A percentile compares a stretch with the other conserved stretches of the same genome.
These are phyloP conservation scores for Skeletonema costatum DNA, from an alignment of 108 stramenopile genomes.

Conservation along the genomic window DNA sequence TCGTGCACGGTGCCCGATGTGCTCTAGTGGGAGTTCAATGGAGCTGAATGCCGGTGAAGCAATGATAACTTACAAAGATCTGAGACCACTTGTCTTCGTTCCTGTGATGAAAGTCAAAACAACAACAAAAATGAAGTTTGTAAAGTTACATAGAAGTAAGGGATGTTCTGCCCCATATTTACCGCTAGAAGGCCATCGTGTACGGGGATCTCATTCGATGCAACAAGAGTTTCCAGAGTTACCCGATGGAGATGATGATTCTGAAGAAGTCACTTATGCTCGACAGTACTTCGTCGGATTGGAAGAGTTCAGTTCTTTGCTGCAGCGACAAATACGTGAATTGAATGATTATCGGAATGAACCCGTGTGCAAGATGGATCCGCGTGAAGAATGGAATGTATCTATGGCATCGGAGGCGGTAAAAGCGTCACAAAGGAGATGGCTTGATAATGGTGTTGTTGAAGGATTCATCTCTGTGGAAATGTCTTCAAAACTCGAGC, in stretches of 20 bases:
- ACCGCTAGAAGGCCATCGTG: conserved; percentile 34
- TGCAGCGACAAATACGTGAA: conserved; percentile 30
- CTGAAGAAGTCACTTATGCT: conserved; percentile 40
- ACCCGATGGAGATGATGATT: conserved; percentile 39
- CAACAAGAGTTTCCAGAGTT: conserved; percentile 16
- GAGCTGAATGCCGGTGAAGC: conserved; percentile 34
- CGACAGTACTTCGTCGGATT: conserved; percentile 36
- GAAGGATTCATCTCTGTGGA: conserved; percentile 41
- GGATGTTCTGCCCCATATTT: conserved; percentile 66
- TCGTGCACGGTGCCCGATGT: conserved; percentile 41
- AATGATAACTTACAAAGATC: conserved; percentile 53
- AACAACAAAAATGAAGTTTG: conserved; percentile 43
- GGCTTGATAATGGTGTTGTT: conserved; percentile 15
- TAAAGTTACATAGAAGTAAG: conserved; percentile 65
- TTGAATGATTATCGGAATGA: conserved; percentile 25
- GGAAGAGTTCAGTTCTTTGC: conserved; percentile 18
- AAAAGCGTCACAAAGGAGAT: conserved; percentile 31
- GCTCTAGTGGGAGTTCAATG: conserved; percentile 26
- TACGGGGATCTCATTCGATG: conserved; percentile 5
- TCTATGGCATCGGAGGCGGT: conserved; percentile 31
- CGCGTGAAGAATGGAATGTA: conserved; percentile 24
- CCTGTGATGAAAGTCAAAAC: conserved; percentile 29
- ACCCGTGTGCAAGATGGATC: conserved; percentile 24
- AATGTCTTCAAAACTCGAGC: conserved; percentile 13
- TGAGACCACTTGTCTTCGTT: conserved; percentile 59